A percentile compares a stretch with the other conserved stretches of the same genome.
Conservation (phyloP, 768 basidiomycete species). For the Paxillus rubicundulus region DNA sequence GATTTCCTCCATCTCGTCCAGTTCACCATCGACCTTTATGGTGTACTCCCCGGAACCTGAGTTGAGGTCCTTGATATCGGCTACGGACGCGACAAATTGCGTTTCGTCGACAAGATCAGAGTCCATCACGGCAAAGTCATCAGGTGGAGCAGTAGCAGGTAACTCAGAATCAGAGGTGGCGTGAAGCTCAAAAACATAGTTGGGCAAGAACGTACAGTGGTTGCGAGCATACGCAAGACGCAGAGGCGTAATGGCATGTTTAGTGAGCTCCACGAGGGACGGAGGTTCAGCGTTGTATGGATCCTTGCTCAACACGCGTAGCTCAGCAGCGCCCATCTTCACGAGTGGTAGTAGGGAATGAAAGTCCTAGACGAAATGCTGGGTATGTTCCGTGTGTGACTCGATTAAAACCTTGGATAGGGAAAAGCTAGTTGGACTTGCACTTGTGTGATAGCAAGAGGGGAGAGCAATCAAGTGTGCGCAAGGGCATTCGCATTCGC, state of each 20-base stretch:
- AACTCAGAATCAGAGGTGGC: background rate
- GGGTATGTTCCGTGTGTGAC: background rate
- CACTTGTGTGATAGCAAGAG: background rate
- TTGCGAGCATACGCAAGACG: slow-evolving; percentile 70
- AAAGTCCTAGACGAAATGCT: background rate
- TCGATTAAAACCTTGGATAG: background rate
- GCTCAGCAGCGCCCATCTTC: slow-evolving; percentile 20
- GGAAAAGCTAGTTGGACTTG: background rate
- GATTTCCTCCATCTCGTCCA: slow-evolving; percentile 11
- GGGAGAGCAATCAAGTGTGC: background rate
- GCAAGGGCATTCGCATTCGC: background rate
- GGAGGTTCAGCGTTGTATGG: slow-evolving; percentile 75
- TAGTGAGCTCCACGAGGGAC: slow-evolving; percentile 51
- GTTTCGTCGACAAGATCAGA: slow-evolving; percentile 21
- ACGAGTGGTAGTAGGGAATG: background rate
- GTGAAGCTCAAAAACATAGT: background rate
- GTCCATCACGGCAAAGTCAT: slow-evolving; percentile 29
- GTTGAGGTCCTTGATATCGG: slow-evolving; percentile 25
- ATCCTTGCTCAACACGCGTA: slow-evolving; percentile 26
- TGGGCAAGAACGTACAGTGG: slow-evolving; percentile 54
- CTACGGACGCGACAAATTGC: slow-evolving; percentile 14
- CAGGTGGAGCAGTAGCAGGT: background rate
- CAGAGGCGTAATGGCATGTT: slow-evolving; percentile 51
- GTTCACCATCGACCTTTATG: slow-evolving; percentile 29
- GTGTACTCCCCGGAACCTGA: slow-evolving; percentile 20